Evolutionary conservation across 345 rosid species (phyloP), one percentile per base, ranked within the genome.

Genomic region (Eutrema japonicum): DNA sequence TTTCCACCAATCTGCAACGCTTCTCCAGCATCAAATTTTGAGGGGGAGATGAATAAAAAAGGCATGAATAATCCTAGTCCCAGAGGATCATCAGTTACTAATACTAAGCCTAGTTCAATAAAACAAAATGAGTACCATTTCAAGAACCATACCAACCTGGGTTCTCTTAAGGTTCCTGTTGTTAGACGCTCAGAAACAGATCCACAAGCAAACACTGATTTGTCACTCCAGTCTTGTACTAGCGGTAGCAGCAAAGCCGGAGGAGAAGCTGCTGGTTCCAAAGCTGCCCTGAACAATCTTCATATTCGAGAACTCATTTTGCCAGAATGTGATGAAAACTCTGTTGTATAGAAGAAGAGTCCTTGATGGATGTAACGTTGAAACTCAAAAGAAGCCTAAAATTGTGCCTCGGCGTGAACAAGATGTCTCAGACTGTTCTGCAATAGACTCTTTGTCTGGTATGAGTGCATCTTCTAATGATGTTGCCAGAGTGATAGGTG

Each of bases 401-500:
- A 77, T 74, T 48, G 68, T 70, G 45, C 42, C 50, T 35, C 70
- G 48, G 1, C 37, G 47, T 30, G 76, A 70, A 63, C 76, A 58
- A 64, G 68, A 41, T 59, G 62, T 51, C 72, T 81, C 80, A 32
- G 76, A 73, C 51, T 33, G 78, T 53, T 70, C 79, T 13, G 70
- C 70, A 52, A 49, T 76, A 71, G 84, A 84, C 32, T 86, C 83
- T 26, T 7, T 60, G 41, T 78, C 86, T 26, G 82, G 71, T 63
- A 27, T 79, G 60, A 76, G 61, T 77, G 59, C 88, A 62, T 76
- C 83, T 32, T 85, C 97, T 29, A 86, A 84, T 75, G 85, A 87
- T 71, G 80, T 90, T 35, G 85, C 83, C 2, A 84, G 83, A 75
- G 38, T 80, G 40, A 81, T 93, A 11, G 98, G 97, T 51, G 84